Base-by-base conservation (phyloP, 1,284 basidiomycete species). In the Cerrena zonata region DNA sequence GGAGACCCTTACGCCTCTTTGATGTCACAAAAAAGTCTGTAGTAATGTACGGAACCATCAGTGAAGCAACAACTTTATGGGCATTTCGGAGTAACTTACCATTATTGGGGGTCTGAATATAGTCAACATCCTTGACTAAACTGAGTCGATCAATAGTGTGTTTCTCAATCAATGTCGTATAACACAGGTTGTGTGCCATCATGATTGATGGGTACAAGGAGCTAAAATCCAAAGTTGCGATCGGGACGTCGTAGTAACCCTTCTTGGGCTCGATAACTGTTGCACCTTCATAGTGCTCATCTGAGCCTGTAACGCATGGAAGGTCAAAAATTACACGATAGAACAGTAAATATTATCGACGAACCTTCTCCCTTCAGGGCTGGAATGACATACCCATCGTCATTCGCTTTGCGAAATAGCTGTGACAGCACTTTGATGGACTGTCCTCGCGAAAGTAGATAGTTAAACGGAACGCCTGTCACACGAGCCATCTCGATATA, bases 161-260 rank as follows among this genome's bases (percentile, higher is more conserved):
- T 63, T 84, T 89, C 57, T 95, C 89, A 21, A 95, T 67, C 13
- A 96, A 73, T 0, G 94, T 95, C 0, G 94, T 96, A 63, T 97
- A 98, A 67, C 94, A 97, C 1, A 98, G 72, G 64, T 97, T 98
- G 66, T 98, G 94, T 0, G 94, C 94, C 93, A 96, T 96, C 94
- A 98, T 98, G 70, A 98, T 97, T 0, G 94, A 97, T 0, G 94
- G 94, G 67, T 98, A 98, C 57, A 98, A 77, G 0, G 93, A 96
- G 51, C 91, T 93, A 71, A 98, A 98, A 79, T 98, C 94, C 39
- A 98, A 79, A 0, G 94, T 97, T 4, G 94, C 92, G 60, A 98
- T 96, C 0, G 94, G 94, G 0, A 85, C 80, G 62, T 95, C 91
- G 65, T 96, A 98, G 67, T 89, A 98, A 0, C 94, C 94, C 63